These are phyloP conservation scores for Tuber indicum DNA, from an alignment of 495 filamentous ascomycete species.

Conservation along the genomic window DNA sequence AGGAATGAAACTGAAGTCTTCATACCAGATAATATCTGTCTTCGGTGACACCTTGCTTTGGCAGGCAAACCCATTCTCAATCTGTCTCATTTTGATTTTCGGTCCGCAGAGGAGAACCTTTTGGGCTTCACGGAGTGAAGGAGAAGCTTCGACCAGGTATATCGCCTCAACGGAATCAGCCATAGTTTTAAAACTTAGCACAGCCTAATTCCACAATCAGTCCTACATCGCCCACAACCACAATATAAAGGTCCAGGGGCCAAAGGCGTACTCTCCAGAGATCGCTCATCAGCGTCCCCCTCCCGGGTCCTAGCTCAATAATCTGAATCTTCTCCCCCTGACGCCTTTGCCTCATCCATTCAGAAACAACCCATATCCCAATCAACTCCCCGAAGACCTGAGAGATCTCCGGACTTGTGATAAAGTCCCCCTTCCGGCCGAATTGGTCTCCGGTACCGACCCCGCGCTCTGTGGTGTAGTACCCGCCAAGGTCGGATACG, in stretches of 20 bases:
- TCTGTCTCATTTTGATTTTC: conserved; percentile 58
- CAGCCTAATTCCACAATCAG: background rate
- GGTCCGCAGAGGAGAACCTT: conserved; percentile 76
- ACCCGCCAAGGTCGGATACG: conserved; percentile 81
- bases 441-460: conserved; percentile 66
- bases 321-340: conserved; percentile 66
- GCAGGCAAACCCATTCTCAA: conserved; percentile 67
- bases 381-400: conserved; percentile 93
- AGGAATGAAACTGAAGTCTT: conserved; percentile 77
- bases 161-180: conserved; percentile 70
- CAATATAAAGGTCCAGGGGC: conserved; percentile 10
- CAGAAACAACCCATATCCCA: conserved; percentile 87
- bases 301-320: conserved; percentile 88
- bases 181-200: conserved; percentile 51
- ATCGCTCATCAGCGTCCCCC: conserved; percentile 96
- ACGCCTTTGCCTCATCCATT: conserved; percentile 88
- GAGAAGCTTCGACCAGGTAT: conserved; percentile 86
- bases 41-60: conserved; percentile 63
- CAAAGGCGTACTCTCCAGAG: conserved; percentile 64
- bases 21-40: conserved; percentile 77
- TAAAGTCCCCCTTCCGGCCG: conserved; percentile 83
- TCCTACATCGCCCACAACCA: background rate
- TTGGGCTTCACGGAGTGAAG: conserved; percentile 66
- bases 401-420: conserved; percentile 94
- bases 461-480: conserved; percentile 71